These are phyloP conservation scores for Dovyalis caffra DNA, from an alignment of 345 rosid species.

Conservation along the genomic window DNA sequence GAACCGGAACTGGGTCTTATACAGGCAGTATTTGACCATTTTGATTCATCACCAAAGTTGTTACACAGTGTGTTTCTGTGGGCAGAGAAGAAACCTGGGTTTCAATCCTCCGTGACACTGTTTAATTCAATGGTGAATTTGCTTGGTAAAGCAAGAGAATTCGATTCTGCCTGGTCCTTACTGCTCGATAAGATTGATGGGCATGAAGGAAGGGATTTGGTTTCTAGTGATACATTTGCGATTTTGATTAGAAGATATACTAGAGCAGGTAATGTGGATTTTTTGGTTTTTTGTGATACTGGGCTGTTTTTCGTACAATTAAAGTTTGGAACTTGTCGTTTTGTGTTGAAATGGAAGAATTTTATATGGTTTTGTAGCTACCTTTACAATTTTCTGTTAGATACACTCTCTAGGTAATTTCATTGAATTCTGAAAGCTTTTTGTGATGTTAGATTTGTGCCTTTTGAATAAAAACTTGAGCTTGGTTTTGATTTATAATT, in stretches of 20 bases:
- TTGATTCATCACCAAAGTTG: constrained; percentile 67
- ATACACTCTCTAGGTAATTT: not conserved
- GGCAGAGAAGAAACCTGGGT: constrained; percentile 68
- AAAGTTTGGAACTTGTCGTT: not conserved
- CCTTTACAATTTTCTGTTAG: not conserved
- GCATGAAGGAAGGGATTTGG: constrained; percentile 34
- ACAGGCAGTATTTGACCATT: constrained; percentile 49
- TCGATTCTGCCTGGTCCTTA: constrained; percentile 68
- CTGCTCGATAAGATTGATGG: constrained; percentile 49
- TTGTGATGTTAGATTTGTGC: not conserved
- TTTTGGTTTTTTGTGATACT: not conserved
- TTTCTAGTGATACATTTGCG: constrained; percentile 62
- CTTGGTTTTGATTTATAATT: not conserved
- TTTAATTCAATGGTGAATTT: constrained; percentile 49
- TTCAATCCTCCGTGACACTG: constrained; percentile 40
- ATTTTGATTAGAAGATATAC: constrained; percentile 75
- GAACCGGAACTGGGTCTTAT: constrained; percentile 50
- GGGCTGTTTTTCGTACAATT: not conserved
- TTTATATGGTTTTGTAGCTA: not conserved
- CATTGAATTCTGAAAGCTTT: not conserved
- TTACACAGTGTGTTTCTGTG: constrained; percentile 57
- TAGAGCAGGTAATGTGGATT: constrained; percentile 57
- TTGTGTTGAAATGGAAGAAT: not conserved
- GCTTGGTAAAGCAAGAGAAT: constrained; percentile 67
- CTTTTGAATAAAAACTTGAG: not conserved